Evolutionary conservation across 2,329 filamentous ascomycete species (phyloP).

Genomic region (Amauroascus niger): DNA sequence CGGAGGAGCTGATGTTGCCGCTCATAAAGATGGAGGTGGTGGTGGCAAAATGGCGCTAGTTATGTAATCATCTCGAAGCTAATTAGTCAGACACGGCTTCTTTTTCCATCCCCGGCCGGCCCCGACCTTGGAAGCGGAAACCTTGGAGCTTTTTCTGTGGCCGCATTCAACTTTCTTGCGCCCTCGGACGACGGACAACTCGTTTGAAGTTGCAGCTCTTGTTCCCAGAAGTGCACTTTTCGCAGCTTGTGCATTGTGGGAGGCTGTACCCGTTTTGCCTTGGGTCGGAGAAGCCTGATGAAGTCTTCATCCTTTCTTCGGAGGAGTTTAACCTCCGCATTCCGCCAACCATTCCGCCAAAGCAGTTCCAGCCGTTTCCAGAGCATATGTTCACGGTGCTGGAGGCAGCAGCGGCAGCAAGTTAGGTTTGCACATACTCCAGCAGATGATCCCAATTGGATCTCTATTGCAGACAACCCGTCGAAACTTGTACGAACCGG

Average conservation of each 20-base stretch:
- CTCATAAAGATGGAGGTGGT: neutral
- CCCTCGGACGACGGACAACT: no score
- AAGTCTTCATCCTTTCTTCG: conserved; percentile 1
- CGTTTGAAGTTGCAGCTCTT: neutral
- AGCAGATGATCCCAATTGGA: conserved; percentile 68
- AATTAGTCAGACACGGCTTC: no score
- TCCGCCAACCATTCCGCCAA: neutral
- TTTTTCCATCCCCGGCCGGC: no score
- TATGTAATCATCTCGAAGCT: no score
- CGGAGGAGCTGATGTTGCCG: neutral
- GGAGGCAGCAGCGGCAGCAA: conserved; percentile 28
- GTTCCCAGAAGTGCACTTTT: neutral
- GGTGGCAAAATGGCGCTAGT: neutral
- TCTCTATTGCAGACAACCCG: conserved; percentile 78
- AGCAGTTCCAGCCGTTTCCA: conserved; percentile 16
- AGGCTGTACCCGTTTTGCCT: no score
- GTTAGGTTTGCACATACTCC: conserved; percentile 39
- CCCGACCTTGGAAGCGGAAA: no score
- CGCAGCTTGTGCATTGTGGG: no score
- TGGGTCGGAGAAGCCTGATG: neutral
- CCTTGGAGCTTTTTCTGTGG: no score
- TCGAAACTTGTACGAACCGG: conserved; percentile 67
- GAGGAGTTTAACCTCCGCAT: conserved; percentile 3
- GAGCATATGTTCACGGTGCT: conserved; percentile 30
- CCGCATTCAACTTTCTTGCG: no score